Evolutionary conservation across 2,329 filamentous ascomycete genomes (phyloP), one percentile per base, ranked within the genome.

Genomic region (Thyridium curvatum): DNA sequence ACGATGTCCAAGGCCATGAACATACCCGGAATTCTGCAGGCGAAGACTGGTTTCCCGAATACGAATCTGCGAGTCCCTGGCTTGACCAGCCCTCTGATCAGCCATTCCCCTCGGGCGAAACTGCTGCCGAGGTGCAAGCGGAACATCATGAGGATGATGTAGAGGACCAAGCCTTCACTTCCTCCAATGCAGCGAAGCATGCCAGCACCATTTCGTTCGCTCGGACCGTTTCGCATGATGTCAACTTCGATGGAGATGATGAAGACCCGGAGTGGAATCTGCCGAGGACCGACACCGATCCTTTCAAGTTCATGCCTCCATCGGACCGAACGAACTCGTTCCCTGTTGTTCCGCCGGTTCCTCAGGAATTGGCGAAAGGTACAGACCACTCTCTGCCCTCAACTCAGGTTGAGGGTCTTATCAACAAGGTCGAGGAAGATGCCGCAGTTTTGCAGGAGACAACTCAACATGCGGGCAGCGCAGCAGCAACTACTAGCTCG

Each of bases 241-340:
- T 80, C 17, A 79, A 65, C 53, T 80, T 76, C 60, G 68, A 66
- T 40, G 69, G 70, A 32, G 74, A 77, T 30, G 77, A 79, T 16
- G 65, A 73, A 39, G 76, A 79, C 16, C 53, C 60, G n/a, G 77
- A 81, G 44, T 80, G 73, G 71, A 71, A 60, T 36, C 50, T 77
- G 2, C 61, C 69, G 12, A 68, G 68, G 39, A 64, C 67, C 21
- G 67, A 74, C 38, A 70, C 70, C 2, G 75, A 82, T 41, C 72
- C 72, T 3, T 81, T 79, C 58, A 72, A 71, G 43, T 74, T 76
- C 46, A 77, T 82, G 73, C 61, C 72, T 8, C 63, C 69, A 3
- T 70, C 60, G 36, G 71, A 79, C 39, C 66, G 75, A 50, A 75
- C 76, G 31, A 83, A 83, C 52, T 82, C 79, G 0, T 83, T 83